Evolutionary conservation across 768 basidiomycete genomes (phyloP).

Genomic region (Auriscalpium orientale): DNA sequence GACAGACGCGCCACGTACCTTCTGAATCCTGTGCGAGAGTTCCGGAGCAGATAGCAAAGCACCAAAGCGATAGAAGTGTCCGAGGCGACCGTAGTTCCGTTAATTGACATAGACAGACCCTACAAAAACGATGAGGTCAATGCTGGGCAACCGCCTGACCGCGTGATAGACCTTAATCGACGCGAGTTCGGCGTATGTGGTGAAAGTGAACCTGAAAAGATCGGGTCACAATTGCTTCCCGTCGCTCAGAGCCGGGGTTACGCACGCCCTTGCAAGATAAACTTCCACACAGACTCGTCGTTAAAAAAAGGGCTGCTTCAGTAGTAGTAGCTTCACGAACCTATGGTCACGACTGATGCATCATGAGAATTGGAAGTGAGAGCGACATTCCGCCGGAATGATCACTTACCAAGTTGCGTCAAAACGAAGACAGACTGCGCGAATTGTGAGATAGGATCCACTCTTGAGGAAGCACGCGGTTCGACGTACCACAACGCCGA

Average conservation of each 20-base stretch:
- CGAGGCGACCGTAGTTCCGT: slow-evolving; percentile 40
- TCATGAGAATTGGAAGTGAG: too few relatives aligned
- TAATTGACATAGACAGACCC: slow-evolving; percentile 50
- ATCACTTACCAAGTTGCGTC: slow-evolving; percentile 40
- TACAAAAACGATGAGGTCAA: slow-evolving; percentile 12
- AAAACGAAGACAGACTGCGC: slow-evolving; percentile 35
- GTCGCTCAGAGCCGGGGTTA: too few relatives aligned
- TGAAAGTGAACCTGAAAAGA: not conserved
- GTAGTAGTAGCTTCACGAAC: too few relatives aligned
- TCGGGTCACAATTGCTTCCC: not conserved
- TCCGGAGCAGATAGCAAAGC: slow-evolving; percentile 38
- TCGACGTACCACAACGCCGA: slow-evolving; percentile 33
- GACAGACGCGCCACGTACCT: too few relatives aligned
- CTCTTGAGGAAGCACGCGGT: too few relatives aligned
- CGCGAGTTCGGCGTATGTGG: not conserved
- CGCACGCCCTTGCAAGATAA: not conserved
- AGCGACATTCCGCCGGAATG: not conserved
- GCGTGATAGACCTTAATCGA: not conserved
- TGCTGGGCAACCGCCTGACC: too few relatives aligned
- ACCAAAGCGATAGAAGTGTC: slow-evolving; percentile 45
- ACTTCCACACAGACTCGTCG: not conserved
- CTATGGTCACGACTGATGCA: too few relatives aligned
- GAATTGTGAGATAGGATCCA: not conserved
- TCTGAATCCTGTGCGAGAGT: too few relatives aligned
- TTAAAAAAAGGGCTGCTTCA: slow-evolving; percentile 30